Evolutionary conservation across 2,329 filamentous ascomycete species (phyloP), one percentile per base, ranked within the genome.

Genomic region (Fusarium sp.): DNA sequence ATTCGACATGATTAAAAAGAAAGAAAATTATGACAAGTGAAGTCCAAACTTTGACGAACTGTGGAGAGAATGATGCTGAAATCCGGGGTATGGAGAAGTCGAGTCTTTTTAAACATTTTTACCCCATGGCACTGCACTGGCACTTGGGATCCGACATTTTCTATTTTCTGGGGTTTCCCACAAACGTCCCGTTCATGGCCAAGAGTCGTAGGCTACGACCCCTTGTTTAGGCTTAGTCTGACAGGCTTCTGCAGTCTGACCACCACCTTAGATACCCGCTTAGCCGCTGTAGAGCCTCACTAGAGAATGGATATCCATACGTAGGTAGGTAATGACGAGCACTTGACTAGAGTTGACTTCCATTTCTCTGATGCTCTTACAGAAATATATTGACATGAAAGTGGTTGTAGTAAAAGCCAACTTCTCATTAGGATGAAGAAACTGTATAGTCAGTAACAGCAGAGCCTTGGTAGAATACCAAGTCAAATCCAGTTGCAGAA

Each of bases 31-130:
- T 16, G 26, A 4, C 12, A 23, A 16, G 15, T 30, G 15, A 30
- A 31, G 36, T 23, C 36, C n/a, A 41, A 53, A 42, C 38, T 41
- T 30, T 30, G 26, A 28, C 20, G 52, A n/a, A 28, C 47, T 63
- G 60, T 64, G 60, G 60, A 56, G 50, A 63, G 59, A 34, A 26
- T 47, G 47, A 13, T 44, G 6, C 23, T 16, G 33, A 57, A 57
- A 63, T 63, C 60, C 40, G 58, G 60, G 60, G 58, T 63, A 63
- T 41, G 58, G 60, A 63, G 60, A 30, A 31, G 50, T 30, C 6
- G 31, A 42, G 58, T 63, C 60, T 62, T 57, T 54, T 63, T 57
- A 63, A 63, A 63, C 60, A 44, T 42, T 63, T 40, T 20, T 20
- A 47, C 38, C 60, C 58, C 60, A 52, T 33, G 23, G 45, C 16